phyloP scores from a whole-genome alignment of 2,329 filamentous ascomycete species.

The Dactylella cylindrospora region DNA sequence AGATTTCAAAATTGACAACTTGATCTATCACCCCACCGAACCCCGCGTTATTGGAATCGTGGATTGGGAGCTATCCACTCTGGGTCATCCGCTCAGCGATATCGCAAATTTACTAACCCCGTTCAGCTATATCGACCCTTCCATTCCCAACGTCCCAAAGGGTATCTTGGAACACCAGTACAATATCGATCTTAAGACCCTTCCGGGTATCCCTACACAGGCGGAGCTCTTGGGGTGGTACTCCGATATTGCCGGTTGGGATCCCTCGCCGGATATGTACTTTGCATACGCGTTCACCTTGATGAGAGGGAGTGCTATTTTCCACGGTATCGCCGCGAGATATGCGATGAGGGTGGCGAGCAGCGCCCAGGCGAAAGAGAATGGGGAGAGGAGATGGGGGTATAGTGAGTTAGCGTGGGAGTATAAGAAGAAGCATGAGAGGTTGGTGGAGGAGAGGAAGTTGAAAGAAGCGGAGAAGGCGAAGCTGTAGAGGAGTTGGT shows the following conservation, averaged over 20 bases:
- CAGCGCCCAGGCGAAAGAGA: constrained; percentile 74
- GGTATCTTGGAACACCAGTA: constrained; percentile 14
- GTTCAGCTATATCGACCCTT: constrained; percentile 49
- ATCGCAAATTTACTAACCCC: constrained; percentile 71
- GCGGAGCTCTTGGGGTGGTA: constrained; percentile 68
- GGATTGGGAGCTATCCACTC: constrained; percentile 98
- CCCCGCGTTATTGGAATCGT: constrained; percentile 86
- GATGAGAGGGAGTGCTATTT: constrained; percentile 55
- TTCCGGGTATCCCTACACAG: constrained; percentile 66
- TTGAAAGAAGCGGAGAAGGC: constrained; percentile 52
- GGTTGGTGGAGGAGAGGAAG: constrained; percentile 52
- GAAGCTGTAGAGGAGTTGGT: constrained; percentile 52
- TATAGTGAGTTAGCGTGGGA: constrained; percentile 79
- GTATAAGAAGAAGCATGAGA: constrained; percentile 59
- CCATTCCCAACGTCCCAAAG: neutral
- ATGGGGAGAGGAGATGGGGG: constrained; percentile 68
- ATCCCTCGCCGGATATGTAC: constrained; percentile 58
- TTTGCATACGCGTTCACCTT: constrained; percentile 54
- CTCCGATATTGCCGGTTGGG: constrained; percentile 67
- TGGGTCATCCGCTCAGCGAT: constrained; percentile 93
- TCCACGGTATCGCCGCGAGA: constrained; percentile 88
- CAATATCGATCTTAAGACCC: constrained; percentile 50
- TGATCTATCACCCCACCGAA: constrained; percentile 86
- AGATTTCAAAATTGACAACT: constrained; percentile 93
- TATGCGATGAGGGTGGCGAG: constrained; percentile 85